phyloP scores from a whole-genome alignment of 768 basidiomycete genomes.

The Hypholoma fasciculare region DNA sequence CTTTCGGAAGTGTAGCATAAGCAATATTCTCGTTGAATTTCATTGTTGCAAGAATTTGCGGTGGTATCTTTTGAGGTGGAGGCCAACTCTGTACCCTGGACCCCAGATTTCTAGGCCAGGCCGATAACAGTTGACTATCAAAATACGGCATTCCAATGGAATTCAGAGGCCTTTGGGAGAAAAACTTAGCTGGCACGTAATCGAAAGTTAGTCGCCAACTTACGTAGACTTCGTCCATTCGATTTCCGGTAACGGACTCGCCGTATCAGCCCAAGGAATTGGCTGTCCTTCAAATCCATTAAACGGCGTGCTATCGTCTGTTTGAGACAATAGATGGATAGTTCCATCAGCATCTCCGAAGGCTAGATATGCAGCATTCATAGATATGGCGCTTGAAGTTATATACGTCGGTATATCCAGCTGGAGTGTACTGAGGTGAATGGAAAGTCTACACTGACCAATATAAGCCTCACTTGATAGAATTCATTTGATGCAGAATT shows the following conservation, averaged over 20 bases:
- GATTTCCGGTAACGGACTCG: slow-evolving; percentile 67
- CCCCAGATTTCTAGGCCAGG: slow-evolving; percentile 51
- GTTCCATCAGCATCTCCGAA: slow-evolving; percentile 88
- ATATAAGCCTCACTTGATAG: slow-evolving; percentile 59
- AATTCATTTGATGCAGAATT: slow-evolving; percentile 72
- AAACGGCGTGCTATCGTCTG: slow-evolving; percentile 70
- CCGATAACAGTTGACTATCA: slow-evolving; percentile 70
- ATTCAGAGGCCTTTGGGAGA: slow-evolving; percentile 71
- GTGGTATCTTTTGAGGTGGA: slow-evolving; percentile 76
- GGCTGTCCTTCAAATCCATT: slow-evolving; percentile 90
- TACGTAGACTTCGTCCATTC: slow-evolving; percentile 86
- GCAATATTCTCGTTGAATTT: slow-evolving; percentile 88
- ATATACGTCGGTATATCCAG: slow-evolving; percentile 75
- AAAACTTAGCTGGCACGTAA: neutral
- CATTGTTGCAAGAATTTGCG: slow-evolving; percentile 74
- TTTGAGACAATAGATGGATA: slow-evolving; percentile 80
- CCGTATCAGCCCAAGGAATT: slow-evolving; percentile 80
- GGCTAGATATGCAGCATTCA: slow-evolving; percentile 88
- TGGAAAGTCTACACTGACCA: neutral
- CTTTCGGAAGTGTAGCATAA: slow-evolving; percentile 86
- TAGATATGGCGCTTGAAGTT: slow-evolving; percentile 78
- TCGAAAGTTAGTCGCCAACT: slow-evolving; percentile 21
- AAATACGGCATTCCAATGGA: slow-evolving; percentile 89
- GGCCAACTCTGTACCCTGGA: slow-evolving; percentile 51
- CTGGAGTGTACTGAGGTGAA: slow-evolving; percentile 32